phyloP scores from a whole-genome alignment of 306 rosid genomes.

The Sophora flavescens region DNA sequence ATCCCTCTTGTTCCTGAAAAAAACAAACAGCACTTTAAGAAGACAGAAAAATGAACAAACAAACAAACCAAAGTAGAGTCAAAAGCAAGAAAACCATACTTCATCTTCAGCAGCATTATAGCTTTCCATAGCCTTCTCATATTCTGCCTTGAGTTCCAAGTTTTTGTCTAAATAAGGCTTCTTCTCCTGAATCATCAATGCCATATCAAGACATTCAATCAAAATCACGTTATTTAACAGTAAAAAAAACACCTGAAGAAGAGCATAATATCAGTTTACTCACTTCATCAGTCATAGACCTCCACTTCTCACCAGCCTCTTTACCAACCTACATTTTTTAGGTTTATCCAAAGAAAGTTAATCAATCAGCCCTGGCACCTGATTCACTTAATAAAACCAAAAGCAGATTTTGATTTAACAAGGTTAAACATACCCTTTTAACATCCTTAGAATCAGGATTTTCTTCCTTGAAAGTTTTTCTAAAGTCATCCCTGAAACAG shows the following conservation, averaged over 20 bases:
- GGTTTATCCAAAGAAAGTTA: neutral
- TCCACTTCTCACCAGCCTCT: constrained; percentile 91
- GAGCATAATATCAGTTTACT: constrained; percentile 6
- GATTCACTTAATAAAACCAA: neutral
- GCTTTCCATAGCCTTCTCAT: constrained; percentile 61
- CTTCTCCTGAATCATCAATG: constrained; percentile 66
- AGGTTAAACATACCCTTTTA: constrained; percentile 55
- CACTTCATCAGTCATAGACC: constrained; percentile 77
- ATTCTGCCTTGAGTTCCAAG: constrained; percentile 83
- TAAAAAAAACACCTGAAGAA: neutral
- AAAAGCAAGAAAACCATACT: constrained; percentile 44
- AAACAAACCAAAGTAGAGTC: neutral
- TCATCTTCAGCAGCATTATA: constrained; percentile 56
- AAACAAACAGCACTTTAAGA: neutral
- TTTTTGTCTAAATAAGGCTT: constrained; percentile 76
- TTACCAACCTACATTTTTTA: constrained; percentile 63
- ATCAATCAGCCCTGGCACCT: neutral
- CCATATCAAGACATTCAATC: neutral
- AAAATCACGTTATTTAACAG: neutral
- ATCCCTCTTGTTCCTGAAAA: constrained; percentile 59
- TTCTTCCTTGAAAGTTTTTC: constrained; percentile 75
- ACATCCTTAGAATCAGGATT: constrained; percentile 78
- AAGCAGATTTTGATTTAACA: neutral
- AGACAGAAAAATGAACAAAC: neutral
- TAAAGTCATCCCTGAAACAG: constrained; percentile 73